Base-by-base conservation (phyloP, 257 asterid genomes). In the Gentiana dahurica region DNA sequence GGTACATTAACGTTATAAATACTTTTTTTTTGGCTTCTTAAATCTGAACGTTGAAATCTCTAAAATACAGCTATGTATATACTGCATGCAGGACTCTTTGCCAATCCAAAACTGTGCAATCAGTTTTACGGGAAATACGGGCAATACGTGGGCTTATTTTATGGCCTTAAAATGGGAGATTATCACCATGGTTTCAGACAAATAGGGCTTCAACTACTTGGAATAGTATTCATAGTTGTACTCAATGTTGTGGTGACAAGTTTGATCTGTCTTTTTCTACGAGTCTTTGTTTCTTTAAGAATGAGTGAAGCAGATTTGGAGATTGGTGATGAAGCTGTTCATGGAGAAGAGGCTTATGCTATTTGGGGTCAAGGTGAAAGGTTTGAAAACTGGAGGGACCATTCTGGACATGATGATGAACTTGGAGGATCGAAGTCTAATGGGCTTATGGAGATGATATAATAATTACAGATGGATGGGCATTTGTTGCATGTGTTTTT, bases 271-370 rank as follows among this genome's bases (percentile, higher is more conserved):
- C 72, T 75, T 36, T 2, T 87, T 48, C 77, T 87, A 39, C 71
- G 76, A 65, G 57, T 73, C 8, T 32, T 77, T 3, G 79, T 82
- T 2, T 94, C 95, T 0, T 57, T 82, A 3, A 63, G 83, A 57
- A 50, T 85, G 78, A 59, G 78, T 0, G 94, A 85, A 0, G 81
- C 79, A 43, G 85, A 77, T 47, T 65, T 88, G 8, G 49, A 41
- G 1, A 67, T 36, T 2, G 97, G 95, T 0, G 97, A 88, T n/a
- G 89, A 81, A 3, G 77, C 79, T 0, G 84, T 88, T 36, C 97
- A 85, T 35, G 95, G 95, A 0, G 95, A 85, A 62, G 85, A 70
- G 43, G 95, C 97, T 0, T 88, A 85, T 62, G 97, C 95, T 1
- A 24, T 88, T 58, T 84, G 87, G 83, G 96, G 92, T 0, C 89